phyloP scores from a whole-genome alignment of 1,284 basidiomycete genomes.

The Hymenochaete sp. region DNA sequence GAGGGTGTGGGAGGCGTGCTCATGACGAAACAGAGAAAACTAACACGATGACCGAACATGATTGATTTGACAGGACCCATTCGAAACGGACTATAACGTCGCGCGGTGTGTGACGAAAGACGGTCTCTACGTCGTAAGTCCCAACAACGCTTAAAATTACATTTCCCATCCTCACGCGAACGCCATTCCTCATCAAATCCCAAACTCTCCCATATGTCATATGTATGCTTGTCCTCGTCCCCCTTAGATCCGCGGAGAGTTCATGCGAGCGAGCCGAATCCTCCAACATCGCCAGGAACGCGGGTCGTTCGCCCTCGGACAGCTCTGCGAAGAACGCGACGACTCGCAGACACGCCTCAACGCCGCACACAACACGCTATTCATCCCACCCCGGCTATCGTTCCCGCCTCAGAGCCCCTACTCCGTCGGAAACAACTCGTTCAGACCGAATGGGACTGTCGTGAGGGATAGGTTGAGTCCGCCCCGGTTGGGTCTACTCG shows the following conservation, averaged over 20 bases:
- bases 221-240: background rate
- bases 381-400: conserved; percentile 44
- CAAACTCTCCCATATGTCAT: no score
- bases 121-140: conserved; percentile 82
- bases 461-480: conserved; percentile 42
- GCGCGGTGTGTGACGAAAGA: conserved; percentile 94
- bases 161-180: background rate
- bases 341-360: conserved; percentile 40
- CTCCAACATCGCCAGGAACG: conserved; percentile 71
- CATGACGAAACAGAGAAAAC: conserved; percentile 13
- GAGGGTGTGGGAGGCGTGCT: background rate
- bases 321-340: conserved; percentile 75
- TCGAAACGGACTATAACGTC: conserved; percentile 93
- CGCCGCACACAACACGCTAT: conserved; percentile 35
- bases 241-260: conserved; percentile 88
- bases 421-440: conserved; percentile 51
- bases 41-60: no score
- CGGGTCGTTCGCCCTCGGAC: conserved; percentile 70
- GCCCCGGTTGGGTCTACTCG: conserved; percentile 27
- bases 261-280: conserved; percentile 91
- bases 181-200: background rate
- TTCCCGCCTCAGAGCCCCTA: conserved; percentile 63
- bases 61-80: conserved; percentile 72
- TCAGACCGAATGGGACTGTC: conserved; percentile 40
- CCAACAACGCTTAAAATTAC: background rate